Conservation (phyloP, 805 yeast genomes). For the Saccharomycopsis sp. region DNA sequence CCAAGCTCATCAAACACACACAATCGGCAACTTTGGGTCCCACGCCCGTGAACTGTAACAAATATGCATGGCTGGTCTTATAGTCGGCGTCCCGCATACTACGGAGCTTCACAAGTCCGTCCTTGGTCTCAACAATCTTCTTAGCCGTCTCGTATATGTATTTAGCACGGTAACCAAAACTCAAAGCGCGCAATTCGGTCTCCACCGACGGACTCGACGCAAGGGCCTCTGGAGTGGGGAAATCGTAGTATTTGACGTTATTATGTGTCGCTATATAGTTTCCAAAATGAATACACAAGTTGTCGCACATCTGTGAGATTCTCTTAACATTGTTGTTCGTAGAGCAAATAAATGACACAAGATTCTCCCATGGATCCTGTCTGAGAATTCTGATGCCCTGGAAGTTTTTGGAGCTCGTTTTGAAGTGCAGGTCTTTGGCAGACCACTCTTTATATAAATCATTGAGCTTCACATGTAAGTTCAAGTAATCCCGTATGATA, state of each 20-base stretch:
- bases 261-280: constrained; percentile 45
- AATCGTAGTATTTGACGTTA: constrained; percentile 55
- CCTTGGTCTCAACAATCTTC: constrained; percentile 32
- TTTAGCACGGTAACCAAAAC: constrained; percentile 89
- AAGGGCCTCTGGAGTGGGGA: constrained; percentile 62
- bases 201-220: constrained; percentile 37
- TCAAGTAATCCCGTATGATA: constrained; percentile 63
- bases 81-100: constrained; percentile 41
- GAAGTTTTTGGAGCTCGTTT: constrained; percentile 32
- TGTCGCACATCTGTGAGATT: constrained; percentile 87
- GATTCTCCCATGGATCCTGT: constrained; percentile 97
- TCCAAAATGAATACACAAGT: constrained; percentile 68
- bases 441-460: constrained; percentile 60
- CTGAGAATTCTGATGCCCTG: constrained; percentile 77
- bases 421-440: constrained; percentile 44
- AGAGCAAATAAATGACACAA: constrained; percentile 86
- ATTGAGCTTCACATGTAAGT: constrained; percentile 48
- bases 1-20: constrained; percentile 85
- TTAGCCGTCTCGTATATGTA: constrained; percentile 75
- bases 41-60: constrained; percentile 73
- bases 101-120: constrained; percentile 31
- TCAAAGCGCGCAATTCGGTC: constrained; percentile 35
- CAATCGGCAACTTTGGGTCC: constrained; percentile 99
- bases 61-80: constrained; percentile 47
- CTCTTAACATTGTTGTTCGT: constrained; percentile 94